These are phyloP conservation scores for Debaryomyces fabryi DNA, from an alignment of 1,139 yeast genomes.

Conservation along the genomic window DNA sequence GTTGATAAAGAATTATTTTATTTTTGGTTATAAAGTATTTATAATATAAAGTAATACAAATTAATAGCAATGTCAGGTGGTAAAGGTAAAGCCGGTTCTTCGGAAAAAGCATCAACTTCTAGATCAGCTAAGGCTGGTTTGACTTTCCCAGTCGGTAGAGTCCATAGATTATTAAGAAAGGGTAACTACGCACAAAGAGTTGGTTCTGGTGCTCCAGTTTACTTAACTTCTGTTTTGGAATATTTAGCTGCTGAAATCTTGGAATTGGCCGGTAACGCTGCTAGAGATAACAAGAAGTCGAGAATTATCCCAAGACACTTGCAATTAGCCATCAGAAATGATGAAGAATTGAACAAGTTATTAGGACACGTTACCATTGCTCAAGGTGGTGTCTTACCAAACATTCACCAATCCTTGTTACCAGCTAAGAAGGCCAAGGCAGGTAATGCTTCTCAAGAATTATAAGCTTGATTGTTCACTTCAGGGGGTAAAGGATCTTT, in stretches of 20 bases:
- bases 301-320: conserved; percentile 58
- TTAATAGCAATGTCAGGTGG: conserved; percentile 50
- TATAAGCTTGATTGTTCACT: conserved; percentile 42
- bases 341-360: conserved; percentile 56
- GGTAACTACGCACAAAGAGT: conserved; percentile 61
- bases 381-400: conserved; percentile 98
- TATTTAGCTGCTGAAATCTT: conserved; percentile 58
- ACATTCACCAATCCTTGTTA: conserved; percentile 92
- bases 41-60: conserved; percentile 16
- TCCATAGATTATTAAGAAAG: conserved; percentile 57
- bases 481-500: conserved; percentile 7
- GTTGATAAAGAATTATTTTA: background rate
- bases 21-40: conserved; percentile 5
- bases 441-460: conserved; percentile 82
- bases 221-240: conserved; percentile 55
- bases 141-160: conserved; percentile 60
- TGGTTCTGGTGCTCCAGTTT: conserved; percentile 59
- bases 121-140: conserved; percentile 58
- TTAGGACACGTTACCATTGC: conserved; percentile 94
- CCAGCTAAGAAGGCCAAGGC: conserved; percentile 89
- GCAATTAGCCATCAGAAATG: conserved; percentile 58
- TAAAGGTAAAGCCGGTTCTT: conserved; percentile 56
- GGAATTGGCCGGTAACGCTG: conserved; percentile 61
- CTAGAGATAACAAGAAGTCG: conserved; percentile 59
- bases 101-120: conserved; percentile 56